Percentiles rank a stretch among this genome's conserved stretches.
phyloP scores from a whole-genome alignment of 495 filamentous ascomycete genomes.

The Aspergillus coremiiformis region DNA sequence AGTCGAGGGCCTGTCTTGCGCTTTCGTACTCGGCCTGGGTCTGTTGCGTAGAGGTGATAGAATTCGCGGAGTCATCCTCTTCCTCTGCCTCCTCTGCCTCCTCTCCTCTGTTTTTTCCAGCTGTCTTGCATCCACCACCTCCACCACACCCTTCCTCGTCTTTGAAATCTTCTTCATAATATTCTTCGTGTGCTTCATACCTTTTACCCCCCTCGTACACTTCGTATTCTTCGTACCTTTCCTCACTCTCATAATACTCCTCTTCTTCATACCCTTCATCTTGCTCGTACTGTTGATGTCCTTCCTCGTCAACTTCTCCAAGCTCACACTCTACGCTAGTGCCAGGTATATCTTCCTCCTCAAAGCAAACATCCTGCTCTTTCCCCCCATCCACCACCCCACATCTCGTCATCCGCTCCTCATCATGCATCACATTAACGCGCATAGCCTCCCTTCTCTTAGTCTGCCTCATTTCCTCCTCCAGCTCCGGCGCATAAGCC shows the following conservation, averaged over 20 bases:
- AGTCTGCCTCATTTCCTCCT: neutral
- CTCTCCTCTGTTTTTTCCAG: too few relatives aligned
- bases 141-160: too few relatives aligned
- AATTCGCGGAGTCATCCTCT: neutral
- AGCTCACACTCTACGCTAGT: neutral
- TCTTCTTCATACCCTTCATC: neutral
- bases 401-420: slow-evolving; percentile 3
- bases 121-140: too few relatives aligned
- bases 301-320: neutral
- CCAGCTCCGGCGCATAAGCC: neutral
- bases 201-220: neutral
- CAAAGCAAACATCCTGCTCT: neutral
- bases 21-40: neutral
- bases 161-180: slow-evolving; percentile 1
- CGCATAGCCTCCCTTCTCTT: neutral
- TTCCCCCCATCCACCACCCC: slow-evolving; percentile 3
- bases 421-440: slow-evolving; percentile 12
- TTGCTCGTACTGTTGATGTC: neutral
- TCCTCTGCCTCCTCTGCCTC: neutral
- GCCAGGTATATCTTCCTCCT: neutral
- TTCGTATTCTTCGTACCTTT: neutral
- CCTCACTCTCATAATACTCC: neutral
- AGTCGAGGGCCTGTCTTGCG: neutral
- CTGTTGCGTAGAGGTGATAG: neutral
- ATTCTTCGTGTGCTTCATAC: neutral